phyloP scores from a whole-genome alignment of 257 asterid genomes.

The Solanum rostratum region DNA sequence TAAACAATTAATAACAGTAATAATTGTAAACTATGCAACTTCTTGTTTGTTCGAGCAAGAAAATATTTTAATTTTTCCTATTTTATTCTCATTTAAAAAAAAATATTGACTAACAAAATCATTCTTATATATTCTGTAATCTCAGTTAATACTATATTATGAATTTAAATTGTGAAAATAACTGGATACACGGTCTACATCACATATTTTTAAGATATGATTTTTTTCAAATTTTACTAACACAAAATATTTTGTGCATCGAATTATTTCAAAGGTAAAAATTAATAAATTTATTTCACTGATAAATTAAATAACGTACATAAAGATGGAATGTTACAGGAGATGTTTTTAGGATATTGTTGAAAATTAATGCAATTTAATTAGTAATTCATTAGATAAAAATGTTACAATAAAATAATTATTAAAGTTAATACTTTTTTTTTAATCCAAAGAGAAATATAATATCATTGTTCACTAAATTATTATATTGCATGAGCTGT shows the following conservation, averaged over 20 bases:
- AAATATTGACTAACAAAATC: neutral
- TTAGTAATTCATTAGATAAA: neutral
- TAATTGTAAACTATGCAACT: neutral
- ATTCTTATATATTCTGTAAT: neutral
- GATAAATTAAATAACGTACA: neutral
- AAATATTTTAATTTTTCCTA: neutral
- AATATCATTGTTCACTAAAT: neutral
- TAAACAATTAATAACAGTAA: neutral
- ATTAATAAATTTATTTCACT: neutral
- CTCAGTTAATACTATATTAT: neutral
- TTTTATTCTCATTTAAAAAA: neutral
- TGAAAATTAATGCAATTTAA: neutral
- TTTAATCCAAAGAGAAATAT: neutral
- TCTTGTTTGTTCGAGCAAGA: neutral
- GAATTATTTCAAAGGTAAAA: no score
- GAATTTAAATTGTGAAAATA: neutral
- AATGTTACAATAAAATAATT: neutral
- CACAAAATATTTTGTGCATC: no score
- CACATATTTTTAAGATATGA: neutral
- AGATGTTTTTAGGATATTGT: neutral
- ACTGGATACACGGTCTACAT: neutral
- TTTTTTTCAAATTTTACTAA: neutral
- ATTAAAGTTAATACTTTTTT: neutral
- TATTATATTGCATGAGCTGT: neutral
- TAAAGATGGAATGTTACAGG: neutral